Evolutionary conservation across 208 protist genomes (phyloP), one percentile per base, ranked within the genome.

Genomic region (Phytomonas sp.): DNA sequence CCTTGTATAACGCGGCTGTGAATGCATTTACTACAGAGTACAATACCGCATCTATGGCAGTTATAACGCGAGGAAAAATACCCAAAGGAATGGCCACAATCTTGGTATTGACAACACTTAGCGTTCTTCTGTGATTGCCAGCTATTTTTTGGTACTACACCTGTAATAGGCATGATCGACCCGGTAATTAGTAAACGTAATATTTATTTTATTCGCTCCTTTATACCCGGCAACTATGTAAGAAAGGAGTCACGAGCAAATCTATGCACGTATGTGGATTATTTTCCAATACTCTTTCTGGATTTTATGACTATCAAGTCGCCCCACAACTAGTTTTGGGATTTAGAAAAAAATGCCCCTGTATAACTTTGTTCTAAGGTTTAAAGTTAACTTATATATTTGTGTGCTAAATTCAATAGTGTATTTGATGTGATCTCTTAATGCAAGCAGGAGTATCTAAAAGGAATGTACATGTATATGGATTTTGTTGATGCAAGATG

Each of bases 31-130:
- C 75, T 71, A 53, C 85, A 87, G 8, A 91, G 75, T 13, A 91
- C 82, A 34, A 91, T 91, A 23, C 85, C 85, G 62, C 85, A 91
- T n/a, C 82, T 76, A 43, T 85, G 80, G 60, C 82, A 91, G 73
- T 88, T 86, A 51, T 70, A 75, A 56, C 80, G 80, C 32, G 26
- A 73, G 29, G 76, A 76, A 33, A 91, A 88, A 69, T 87, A 83
- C 26, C 78, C 73, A 69, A 91, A 91, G 15, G 46, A 20, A 32
- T 62, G 65, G 9, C 82, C 85, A 61, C 85, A 91, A 73, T 88
- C 85, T 59, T 91, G 85, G 61, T 81, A 88, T 62, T 91, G 85
- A 56, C 85, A 91, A 20, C 75, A 78, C 40, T 85, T 88, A 1
- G 75, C 73, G 28, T 71, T 76, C 8, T 63, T 67, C 1, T 68